phyloP scores from a whole-genome alignment of 75 land plant genomes.

The Gnetum montanum region DNA sequence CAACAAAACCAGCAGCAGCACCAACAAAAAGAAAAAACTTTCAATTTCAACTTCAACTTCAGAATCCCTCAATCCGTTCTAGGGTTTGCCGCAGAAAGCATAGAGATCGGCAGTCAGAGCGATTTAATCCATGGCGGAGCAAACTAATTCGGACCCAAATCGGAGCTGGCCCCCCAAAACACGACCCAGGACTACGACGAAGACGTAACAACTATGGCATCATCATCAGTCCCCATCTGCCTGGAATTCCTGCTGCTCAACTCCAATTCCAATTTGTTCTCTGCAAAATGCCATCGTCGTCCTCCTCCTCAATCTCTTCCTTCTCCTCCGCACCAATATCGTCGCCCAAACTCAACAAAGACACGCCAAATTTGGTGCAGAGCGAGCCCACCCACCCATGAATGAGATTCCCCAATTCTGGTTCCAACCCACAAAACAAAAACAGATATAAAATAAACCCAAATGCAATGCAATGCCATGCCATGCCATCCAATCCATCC shows the following conservation, averaged over 20 bases:
- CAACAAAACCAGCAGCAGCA: too few species aligned
- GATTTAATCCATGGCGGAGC: not conserved
- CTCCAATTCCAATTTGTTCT: not conserved
- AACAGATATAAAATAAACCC: not conserved
- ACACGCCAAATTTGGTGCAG: not conserved
- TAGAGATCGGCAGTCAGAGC: not conserved
- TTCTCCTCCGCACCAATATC: not conserved
- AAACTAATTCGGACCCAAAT: not conserved
- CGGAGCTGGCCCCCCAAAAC: not conserved
- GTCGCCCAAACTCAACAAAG: not conserved
- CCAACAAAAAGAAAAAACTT: too few species aligned
- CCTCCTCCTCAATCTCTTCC: too few species aligned
- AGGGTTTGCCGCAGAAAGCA: not conserved
- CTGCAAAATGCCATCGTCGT: too few species aligned
- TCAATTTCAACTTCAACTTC: too few species aligned
- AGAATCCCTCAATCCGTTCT: too few species aligned
- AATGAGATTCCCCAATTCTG: conserved; percentile 2
- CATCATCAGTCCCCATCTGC: not conserved
- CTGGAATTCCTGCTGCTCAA: too few species aligned
- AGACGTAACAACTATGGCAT: not conserved
- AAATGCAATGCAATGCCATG: not conserved
- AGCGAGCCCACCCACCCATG: conserved; percentile 1
- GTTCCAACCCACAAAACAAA: not conserved
- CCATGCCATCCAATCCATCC: not conserved
- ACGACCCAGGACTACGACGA: too few species aligned